These are phyloP conservation scores for Lipomyces starkeyi DNA, from an alignment of 805 yeast genomes.

Conservation along the genomic window DNA sequence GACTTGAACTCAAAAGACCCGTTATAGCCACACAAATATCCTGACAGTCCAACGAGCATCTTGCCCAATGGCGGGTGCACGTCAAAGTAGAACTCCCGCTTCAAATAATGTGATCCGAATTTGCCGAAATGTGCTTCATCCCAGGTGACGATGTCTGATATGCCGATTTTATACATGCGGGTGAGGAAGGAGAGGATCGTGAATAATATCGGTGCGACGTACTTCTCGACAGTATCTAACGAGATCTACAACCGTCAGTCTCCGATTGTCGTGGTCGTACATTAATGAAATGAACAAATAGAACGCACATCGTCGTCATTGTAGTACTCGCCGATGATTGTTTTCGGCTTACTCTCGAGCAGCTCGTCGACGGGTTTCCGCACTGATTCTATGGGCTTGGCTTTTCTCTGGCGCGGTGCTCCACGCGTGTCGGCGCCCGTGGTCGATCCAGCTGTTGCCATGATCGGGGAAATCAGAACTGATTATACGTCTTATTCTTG, in stretches of 20 bases:
- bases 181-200: conserved; percentile 65
- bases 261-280: not conserved
- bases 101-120: conserved; percentile 88
- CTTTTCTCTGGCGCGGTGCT: not conserved
- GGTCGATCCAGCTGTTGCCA: conserved; percentile 9
- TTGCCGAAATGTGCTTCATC: conserved; percentile 98
- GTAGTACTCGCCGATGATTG: not conserved
- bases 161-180: conserved; percentile 68
- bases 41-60: conserved; percentile 87
- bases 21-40: conserved; percentile 82
- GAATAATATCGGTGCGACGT: conserved; percentile 51
- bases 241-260: conserved; percentile 10
- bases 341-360: not conserved
- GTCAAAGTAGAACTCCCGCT: conserved; percentile 90
- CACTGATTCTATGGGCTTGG: not conserved
- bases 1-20: conserved; percentile 91
- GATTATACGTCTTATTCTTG: not conserved
- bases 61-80: conserved; percentile 98
- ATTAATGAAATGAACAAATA: not conserved
- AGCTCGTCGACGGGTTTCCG: not conserved
- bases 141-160: conserved; percentile 80
- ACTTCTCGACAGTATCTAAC: conserved; percentile 22
- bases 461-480: not conserved
- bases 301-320: conserved; percentile 4
- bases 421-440: conserved; percentile 7